Evolutionary conservation across 2,329 filamentous ascomycete genomes (phyloP), one percentile per base, ranked within the genome.

Genomic region (Amphichorda felina): DNA sequence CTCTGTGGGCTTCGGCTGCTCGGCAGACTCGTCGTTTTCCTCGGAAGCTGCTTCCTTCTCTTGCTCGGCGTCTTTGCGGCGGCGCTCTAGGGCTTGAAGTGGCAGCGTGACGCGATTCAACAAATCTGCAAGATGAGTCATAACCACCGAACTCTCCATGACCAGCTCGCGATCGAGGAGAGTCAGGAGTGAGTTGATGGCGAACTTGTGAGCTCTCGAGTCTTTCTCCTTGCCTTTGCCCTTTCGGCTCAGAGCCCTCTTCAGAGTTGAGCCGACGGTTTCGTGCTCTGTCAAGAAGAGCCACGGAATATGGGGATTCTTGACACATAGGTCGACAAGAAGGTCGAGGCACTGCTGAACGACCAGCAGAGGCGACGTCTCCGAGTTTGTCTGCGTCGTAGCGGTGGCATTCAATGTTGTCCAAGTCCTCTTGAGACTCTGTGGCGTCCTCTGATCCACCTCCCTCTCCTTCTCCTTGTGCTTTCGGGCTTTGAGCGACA

Each of bases 201-300:
- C 87, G 53, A 82, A 98, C 53, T 85, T 91, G 45, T 80, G 79
- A 19, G 84, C 79, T 56, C 82, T 93, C 45, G 67, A 75, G 44
- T 94, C 89, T 57, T 89, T 91, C 35, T 66, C 73, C 56, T 96
- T 96, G 48, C 85, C 86, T 56, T 95, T 95, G 48, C 85, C 86
- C 61, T 95, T 96, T 43, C 82, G 79, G 49, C 77, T 81, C 15
- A 77, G 58, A 40, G 73, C 79, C 28, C 82, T 72, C 65, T 94
- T 96, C 36, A 89, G 69, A 15, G 81, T 76, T 27, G 78, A 76
- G 8, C 73, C 71, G 17, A 82, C 79, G 8, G 64, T 60, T 50
- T 98, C 91, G 50, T 96, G 88, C 55, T 98, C 91, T 0, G 84
- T 93, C 38, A 98, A 61, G 70, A 98, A 98, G 53, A 96, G 83